Evolutionary conservation across 129 eudicot genomes (phyloP).

Genomic region (Tagetes erecta): DNA sequence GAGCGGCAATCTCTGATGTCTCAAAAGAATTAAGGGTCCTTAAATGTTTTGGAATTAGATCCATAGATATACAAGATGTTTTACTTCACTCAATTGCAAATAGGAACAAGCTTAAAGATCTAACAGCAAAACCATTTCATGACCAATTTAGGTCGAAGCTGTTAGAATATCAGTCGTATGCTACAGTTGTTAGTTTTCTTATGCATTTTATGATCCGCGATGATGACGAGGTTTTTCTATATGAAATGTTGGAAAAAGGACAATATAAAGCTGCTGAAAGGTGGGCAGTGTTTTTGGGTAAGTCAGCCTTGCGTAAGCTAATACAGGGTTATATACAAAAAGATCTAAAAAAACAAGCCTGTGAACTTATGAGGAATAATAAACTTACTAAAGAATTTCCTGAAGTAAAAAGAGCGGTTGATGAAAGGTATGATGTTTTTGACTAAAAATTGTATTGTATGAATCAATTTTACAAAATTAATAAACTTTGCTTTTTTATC

Average conservation of each 20-base stretch:
- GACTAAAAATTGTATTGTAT: background rate
- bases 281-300: constrained; percentile 81
- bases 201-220: constrained; percentile 64
- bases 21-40: constrained; percentile 64
- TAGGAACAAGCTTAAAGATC: background rate
- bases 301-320: constrained; percentile 62
- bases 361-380: constrained; percentile 66
- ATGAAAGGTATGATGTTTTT: constrained; percentile 59
- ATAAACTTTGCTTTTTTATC: background rate
- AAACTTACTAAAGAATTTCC: constrained; percentile 78
- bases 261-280: constrained; percentile 81
- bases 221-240: constrained; percentile 67
- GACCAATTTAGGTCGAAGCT: constrained; percentile 52
- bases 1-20: constrained; percentile 52
- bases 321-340: constrained; percentile 60
- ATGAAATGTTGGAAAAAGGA: constrained; percentile 56
- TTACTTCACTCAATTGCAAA: constrained; percentile 27
- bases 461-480: background rate
- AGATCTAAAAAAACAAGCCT: constrained; percentile 56
- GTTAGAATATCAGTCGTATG: constrained; percentile 61
- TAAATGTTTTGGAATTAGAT: constrained; percentile 60
- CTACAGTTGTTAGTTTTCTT: constrained; percentile 62
- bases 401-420: constrained; percentile 69
- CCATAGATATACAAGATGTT: constrained; percentile 51
- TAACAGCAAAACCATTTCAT: constrained; percentile 40